phyloP scores from a whole-genome alignment of 441 rosid genomes.

The Populus hybrid region DNA sequence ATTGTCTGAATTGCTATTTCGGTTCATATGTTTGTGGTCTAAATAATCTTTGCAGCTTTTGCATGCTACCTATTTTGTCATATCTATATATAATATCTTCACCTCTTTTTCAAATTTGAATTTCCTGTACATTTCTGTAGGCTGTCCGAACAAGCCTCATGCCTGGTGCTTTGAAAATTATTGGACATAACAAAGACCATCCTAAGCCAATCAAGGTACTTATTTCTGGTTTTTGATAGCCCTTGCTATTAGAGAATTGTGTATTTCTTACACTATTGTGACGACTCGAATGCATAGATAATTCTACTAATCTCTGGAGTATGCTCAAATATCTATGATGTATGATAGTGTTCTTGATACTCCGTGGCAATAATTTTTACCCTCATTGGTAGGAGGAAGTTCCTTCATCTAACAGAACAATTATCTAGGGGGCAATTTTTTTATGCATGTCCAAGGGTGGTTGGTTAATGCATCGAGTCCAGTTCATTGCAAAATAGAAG shows the following conservation, averaged over 20 bases:
- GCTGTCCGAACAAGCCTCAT: conserved; percentile 76
- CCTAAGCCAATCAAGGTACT: conserved; percentile 93
- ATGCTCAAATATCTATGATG: neutral
- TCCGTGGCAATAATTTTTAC: neutral
- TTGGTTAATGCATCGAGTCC: neutral
- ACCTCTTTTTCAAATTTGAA: neutral
- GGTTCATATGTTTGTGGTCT: neutral
- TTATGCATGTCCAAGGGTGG: neutral
- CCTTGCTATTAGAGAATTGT: neutral
- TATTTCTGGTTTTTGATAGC: neutral
- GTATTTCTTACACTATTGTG: neutral
- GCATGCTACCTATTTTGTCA: neutral
- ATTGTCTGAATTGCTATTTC: neutral
- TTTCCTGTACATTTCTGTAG: conserved; percentile 29
- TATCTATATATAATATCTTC: neutral
- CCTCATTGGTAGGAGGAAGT: neutral
- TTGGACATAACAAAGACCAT: conserved; percentile 88
- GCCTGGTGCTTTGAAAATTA: conserved; percentile 87
- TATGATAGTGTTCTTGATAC: neutral
- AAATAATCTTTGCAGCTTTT: neutral
- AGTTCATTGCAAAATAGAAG: neutral
- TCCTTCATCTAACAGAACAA: neutral
- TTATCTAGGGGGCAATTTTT: neutral
- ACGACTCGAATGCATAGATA: neutral
- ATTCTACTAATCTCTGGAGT: neutral